A percentile compares a stretch with the other conserved stretches of the same genome.
These are phyloP conservation scores for Erucastrum elatum DNA, from an alignment of 345 rosid genomes.

Conservation along the genomic window DNA sequence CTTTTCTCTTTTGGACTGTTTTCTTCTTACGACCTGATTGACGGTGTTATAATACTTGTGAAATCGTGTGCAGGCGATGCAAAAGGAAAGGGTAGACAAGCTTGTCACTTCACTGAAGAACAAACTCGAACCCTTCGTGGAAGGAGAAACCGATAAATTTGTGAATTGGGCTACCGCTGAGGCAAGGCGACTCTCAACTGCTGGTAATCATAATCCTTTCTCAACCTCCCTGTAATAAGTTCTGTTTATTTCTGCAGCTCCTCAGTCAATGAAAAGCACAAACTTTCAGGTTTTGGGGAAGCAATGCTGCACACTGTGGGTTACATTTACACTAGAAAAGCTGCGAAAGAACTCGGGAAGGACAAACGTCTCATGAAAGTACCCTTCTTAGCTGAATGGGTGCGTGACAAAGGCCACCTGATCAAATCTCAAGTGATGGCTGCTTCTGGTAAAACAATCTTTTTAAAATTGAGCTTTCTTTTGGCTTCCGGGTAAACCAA, in stretches of 20 bases:
- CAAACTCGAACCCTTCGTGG: slow-evolving; percentile 69
- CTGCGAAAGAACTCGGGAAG: slow-evolving; percentile 85
- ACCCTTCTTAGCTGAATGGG: slow-evolving; percentile 98
- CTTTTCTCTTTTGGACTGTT: background rate
- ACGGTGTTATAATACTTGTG: background rate
- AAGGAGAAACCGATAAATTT: slow-evolving; percentile 65
- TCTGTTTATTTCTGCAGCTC: background rate
- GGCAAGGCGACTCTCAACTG: slow-evolving; percentile 70
- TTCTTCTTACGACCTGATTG: background rate
- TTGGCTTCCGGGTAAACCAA: background rate
- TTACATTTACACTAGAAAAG: slow-evolving; percentile 89
- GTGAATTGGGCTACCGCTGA: slow-evolving; percentile 73
- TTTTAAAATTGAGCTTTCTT: background rate
- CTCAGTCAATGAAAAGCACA: background rate
- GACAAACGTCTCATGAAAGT: slow-evolving; percentile 85
- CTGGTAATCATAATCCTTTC: slow-evolving; percentile 46
- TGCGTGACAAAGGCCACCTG: slow-evolving; percentile 89
- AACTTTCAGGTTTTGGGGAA: slow-evolving; percentile 82
- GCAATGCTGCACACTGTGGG: slow-evolving; percentile 96
- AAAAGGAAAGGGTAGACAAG: slow-evolving; percentile 75
- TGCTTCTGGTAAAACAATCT: slow-evolving; percentile 69
- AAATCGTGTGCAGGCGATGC: slow-evolving; percentile 52
- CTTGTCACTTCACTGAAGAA: slow-evolving; percentile 63
- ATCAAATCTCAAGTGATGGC: slow-evolving; percentile 96
- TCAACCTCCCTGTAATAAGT: background rate